Base-by-base conservation (phyloP, 768 basidiomycete genomes). In the Russula vinacea region DNA sequence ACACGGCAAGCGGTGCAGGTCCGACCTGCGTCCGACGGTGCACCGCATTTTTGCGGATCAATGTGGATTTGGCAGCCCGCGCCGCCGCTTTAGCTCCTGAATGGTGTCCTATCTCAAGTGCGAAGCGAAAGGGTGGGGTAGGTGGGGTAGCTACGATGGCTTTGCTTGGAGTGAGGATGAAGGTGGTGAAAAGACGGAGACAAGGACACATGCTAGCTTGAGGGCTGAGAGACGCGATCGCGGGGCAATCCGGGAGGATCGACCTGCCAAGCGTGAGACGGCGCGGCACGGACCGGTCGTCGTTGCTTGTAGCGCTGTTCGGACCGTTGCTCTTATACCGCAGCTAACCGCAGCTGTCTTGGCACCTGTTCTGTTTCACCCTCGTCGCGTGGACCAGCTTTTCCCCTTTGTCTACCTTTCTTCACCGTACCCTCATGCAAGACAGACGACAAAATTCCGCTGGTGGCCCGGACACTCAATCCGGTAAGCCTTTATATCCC, bases 361-460 rank as follows among this genome's bases (percentile, higher is more conserved):
- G 29, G 2, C 29, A 29, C 29, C 5, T 29, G n/a, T n/a, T n/a
- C n/a, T n/a, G n/a, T n/a, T n/a, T n/a, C n/a, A n/a, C n/a, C n/a
- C 29, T 29, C 29, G 29, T 29, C 5, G 29, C 29, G 29, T 29
- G 14, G 4, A 8, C 8, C 17, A 47, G 3, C 44, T 16, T 24
- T 56, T 13, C 32, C 9, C n/a, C 1, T 1, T 11, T 44, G 10
- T 44, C 19, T 44, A 42, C 14, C 13, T 3, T 5, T 11, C 19
- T 14, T 14, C 47, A n/a, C 22, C 22, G 24, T 6, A 13, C n/a
- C 29, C 13, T 22, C 47, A 63, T 63, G 62, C 50, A 58, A 24
- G 26, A 58, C 45, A 58, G 51, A n/a, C 50, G 62, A 11, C 62
- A 62, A 26, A 32, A 39, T 14, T 29, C 49, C 7, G 26, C 49